Conservation (phyloP, 345 rosid species). For the Salix udensis region DNA sequence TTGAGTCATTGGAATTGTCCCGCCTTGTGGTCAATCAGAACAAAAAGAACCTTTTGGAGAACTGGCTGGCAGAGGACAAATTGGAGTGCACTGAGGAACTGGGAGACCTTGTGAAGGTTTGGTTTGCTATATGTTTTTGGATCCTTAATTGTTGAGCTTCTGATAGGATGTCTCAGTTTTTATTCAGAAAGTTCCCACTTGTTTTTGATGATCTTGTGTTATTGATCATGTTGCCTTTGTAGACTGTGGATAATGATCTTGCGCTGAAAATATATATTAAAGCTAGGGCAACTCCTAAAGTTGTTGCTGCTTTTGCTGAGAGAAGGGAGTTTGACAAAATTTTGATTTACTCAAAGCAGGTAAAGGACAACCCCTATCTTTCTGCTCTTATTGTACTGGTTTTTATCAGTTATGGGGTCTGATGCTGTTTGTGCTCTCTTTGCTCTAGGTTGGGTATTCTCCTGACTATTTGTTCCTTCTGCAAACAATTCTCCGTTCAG, state of each 20-base stretch:
- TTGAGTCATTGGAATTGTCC: constrained; percentile 93
- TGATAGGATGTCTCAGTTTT: background rate
- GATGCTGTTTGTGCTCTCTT: background rate
- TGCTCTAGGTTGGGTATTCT: constrained; percentile 77
- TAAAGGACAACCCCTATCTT: constrained; percentile 13
- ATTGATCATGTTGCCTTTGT: constrained; percentile 14
- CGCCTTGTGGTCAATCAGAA: constrained; percentile 99
- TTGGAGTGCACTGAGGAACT: constrained; percentile 98
- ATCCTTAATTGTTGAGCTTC: background rate
- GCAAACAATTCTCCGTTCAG: constrained; percentile 96
- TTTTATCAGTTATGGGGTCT: background rate
- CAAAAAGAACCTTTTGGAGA: constrained; percentile 92
- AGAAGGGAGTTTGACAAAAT: constrained; percentile 96
- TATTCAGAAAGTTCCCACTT: background rate
- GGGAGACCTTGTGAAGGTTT: constrained; percentile 98
- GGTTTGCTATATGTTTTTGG: background rate
- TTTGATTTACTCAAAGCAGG: constrained; percentile 92
- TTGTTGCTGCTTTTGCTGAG: constrained; percentile 99
- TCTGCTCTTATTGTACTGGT: background rate
- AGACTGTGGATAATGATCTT: constrained; percentile 99
- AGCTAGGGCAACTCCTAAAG: constrained; percentile 97
- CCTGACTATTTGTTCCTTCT: constrained; percentile 97
- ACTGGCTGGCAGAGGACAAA: constrained; percentile 98
- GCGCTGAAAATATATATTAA: constrained; percentile 91
- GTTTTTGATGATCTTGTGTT: background rate